phyloP scores from a whole-genome alignment of 2,329 filamentous ascomycete genomes.

The Ascochyta viciae-villosae region DNA sequence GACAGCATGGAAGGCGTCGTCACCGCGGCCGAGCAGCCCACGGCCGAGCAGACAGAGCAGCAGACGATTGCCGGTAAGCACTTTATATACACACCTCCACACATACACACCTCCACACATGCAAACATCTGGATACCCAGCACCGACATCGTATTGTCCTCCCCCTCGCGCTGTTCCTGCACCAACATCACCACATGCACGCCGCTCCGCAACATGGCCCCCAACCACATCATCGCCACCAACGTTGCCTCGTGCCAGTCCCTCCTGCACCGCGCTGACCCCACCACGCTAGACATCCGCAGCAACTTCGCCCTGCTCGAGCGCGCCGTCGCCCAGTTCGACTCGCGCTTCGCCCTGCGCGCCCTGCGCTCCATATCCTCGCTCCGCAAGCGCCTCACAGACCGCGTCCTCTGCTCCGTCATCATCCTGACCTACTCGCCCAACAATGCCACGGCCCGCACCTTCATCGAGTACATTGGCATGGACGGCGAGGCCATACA shows the following conservation, averaged over 20 bases:
- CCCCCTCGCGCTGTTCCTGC: slow-evolving; percentile 34
- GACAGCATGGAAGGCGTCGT: slow-evolving; percentile 60
- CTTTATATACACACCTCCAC: not conserved
- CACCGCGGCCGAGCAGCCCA: slow-evolving; percentile 50
- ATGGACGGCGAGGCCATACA: slow-evolving; percentile 70
- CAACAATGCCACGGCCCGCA: slow-evolving; percentile 71
- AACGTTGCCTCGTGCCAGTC: slow-evolving; percentile 38
- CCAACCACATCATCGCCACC: slow-evolving; percentile 39
- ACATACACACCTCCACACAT: no score
- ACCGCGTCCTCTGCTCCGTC: slow-evolving; percentile 80
- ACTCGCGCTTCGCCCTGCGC: slow-evolving; percentile 91
- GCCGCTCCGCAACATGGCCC: slow-evolving; percentile 38
- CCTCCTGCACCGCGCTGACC: slow-evolving; percentile 42
- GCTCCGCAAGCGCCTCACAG: slow-evolving; percentile 86
- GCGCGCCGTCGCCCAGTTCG: slow-evolving; percentile 89
- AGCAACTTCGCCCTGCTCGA: slow-evolving; percentile 91
- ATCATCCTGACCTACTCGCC: slow-evolving; percentile 80
- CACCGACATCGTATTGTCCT: slow-evolving; percentile 18
- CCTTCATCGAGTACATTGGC: slow-evolving; percentile 73
- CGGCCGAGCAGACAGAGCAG: slow-evolving; percentile 50
- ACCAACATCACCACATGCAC: slow-evolving; percentile 27
- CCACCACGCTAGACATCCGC: slow-evolving; percentile 77
- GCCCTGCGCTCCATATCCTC: slow-evolving; percentile 95
- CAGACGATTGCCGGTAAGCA: slow-evolving; percentile 50
- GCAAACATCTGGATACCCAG: no score